phyloP scores from a whole-genome alignment of 1,284 basidiomycete genomes.

The Apiotrichum montevideense region DNA sequence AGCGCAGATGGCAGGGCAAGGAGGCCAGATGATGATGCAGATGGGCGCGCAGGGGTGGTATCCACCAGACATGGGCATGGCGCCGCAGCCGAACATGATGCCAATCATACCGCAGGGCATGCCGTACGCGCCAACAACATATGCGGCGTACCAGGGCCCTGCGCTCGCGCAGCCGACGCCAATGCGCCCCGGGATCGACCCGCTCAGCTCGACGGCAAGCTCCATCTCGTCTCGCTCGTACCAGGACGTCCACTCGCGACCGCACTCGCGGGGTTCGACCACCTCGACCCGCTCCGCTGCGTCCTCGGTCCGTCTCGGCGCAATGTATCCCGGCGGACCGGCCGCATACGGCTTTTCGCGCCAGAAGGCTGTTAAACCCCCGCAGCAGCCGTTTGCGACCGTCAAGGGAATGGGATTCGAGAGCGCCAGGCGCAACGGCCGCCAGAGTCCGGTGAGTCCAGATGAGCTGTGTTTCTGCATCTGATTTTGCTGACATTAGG shows the following conservation, averaged over 20 bases:
- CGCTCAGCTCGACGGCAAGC: constrained; percentile 35
- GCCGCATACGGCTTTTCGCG: constrained; percentile 25
- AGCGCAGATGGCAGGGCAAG: no score
- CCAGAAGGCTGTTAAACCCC: constrained; percentile 35
- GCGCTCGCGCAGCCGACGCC: constrained; percentile 33
- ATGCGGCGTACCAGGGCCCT: constrained; percentile 3
- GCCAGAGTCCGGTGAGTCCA: constrained; percentile 40
- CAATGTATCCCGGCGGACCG: constrained; percentile 32
- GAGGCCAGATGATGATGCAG: constrained; percentile 3
- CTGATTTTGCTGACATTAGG: constrained; percentile 1
- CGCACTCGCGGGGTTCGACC: constrained; percentile 42
- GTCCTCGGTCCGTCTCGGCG: constrained; percentile 38
- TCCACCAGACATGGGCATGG: constrained; percentile 19
- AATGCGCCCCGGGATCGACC: constrained; percentile 30
- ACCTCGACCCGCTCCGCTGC: constrained; percentile 39
- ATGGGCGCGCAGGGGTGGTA: constrained; percentile 15
- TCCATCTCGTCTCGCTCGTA: constrained; percentile 41
- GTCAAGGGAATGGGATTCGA: constrained; percentile 5
- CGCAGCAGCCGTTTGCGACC: constrained; percentile 13
- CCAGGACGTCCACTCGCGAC: constrained; percentile 36
- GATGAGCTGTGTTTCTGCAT: not conserved
- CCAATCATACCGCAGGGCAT: constrained; percentile 38
- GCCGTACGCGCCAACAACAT: constrained; percentile 18
- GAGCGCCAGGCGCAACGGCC: constrained; percentile 22
- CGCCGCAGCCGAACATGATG: constrained; percentile 20